Evolutionary conservation across 768 basidiomycete genomes (phyloP).

Genomic region (Royoungia palumana): DNA sequence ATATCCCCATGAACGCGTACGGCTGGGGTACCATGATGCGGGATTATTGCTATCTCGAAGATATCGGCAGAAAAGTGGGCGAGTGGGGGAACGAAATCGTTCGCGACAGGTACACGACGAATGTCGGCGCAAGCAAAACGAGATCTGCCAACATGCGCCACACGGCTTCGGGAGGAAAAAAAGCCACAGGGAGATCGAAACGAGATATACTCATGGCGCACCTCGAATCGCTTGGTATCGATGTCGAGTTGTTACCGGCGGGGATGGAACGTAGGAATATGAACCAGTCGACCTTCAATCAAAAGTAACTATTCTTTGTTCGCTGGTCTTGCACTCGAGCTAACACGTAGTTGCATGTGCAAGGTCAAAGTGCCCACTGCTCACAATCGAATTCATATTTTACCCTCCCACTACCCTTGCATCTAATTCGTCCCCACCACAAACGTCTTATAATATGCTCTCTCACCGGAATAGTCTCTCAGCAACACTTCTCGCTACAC

Average conservation of each 20-base stretch:
- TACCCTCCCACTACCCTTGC: conserved; percentile 51
- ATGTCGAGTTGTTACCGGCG: conserved; percentile 69
- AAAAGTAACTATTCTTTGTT: conserved; percentile 52
- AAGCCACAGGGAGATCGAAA: conserved; percentile 44
- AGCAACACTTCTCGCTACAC: conserved; percentile 45
- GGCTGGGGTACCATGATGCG: conserved; percentile 85
- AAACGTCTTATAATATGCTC: conserved; percentile 48
- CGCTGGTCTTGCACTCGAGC: conserved; percentile 2
- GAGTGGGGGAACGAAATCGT: conserved; percentile 73
- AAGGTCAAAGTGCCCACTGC: conserved; percentile 63
- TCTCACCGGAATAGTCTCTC: conserved; percentile 60
- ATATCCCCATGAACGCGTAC: conserved; percentile 80
- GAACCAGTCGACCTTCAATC: conserved; percentile 84
- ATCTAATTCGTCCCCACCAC: conserved; percentile 33
- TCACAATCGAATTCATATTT: conserved; percentile 75
- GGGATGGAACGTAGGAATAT: conserved; percentile 78
- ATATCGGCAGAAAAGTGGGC: conserved; percentile 68
- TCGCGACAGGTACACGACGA: conserved; percentile 49
- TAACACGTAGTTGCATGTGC: conserved; percentile 11
- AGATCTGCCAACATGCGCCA: conserved; percentile 10
- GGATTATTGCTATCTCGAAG: conserved; percentile 86
- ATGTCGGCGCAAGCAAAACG: conserved; percentile 16
- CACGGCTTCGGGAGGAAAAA: conserved; percentile 26
- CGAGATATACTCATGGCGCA: conserved; percentile 65
- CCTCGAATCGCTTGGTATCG: conserved; percentile 64